Evolutionary conservation across 129 eudicot species (phyloP).

Genomic region (Smallanthus sonchifolius): DNA sequence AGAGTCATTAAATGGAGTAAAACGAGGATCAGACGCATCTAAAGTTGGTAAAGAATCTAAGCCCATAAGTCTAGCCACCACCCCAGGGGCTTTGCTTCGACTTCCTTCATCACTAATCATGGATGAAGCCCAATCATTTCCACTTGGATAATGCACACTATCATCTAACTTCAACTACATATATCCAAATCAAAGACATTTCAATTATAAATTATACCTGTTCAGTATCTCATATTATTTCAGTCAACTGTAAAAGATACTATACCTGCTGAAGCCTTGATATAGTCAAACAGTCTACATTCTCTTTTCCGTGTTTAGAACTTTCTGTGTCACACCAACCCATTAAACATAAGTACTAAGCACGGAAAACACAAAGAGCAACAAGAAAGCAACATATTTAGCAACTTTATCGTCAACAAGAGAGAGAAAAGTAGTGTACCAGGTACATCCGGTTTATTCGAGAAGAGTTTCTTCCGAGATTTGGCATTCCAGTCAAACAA

Average conservation of each 20-base stretch:
- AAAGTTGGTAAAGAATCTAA: constrained; percentile 78
- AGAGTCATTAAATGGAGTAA: constrained; percentile 40
- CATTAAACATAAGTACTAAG: background rate
- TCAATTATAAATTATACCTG: constrained; percentile 2
- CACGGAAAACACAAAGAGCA: background rate
- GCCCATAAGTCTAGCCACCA: constrained; percentile 99
- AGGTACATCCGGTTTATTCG: constrained; percentile 61
- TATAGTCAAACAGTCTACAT: constrained; percentile 37
- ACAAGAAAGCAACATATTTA: background rate
- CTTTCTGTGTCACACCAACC: constrained; percentile 40
- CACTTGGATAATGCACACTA: constrained; percentile 36
- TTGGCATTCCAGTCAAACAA: constrained; percentile 97
- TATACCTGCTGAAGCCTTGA: constrained; percentile 56
- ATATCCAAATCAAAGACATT: constrained; percentile 16
- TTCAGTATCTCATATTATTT: background rate
- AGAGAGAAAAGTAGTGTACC: constrained; percentile 36
- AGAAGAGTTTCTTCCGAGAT: constrained; percentile 88
- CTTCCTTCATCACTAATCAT: constrained; percentile 51
- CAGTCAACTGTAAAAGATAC: background rate
- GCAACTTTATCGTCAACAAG: background rate
- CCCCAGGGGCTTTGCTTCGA: constrained; percentile 84
- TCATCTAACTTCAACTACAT: constrained; percentile 52
- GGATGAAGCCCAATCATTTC: constrained; percentile 57
- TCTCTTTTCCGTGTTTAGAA: constrained; percentile 70
- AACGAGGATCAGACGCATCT: constrained; percentile 47